phyloP scores from a whole-genome alignment of 1,284 basidiomycete genomes.

The Apiotrichum mycotoxinovorans region DNA sequence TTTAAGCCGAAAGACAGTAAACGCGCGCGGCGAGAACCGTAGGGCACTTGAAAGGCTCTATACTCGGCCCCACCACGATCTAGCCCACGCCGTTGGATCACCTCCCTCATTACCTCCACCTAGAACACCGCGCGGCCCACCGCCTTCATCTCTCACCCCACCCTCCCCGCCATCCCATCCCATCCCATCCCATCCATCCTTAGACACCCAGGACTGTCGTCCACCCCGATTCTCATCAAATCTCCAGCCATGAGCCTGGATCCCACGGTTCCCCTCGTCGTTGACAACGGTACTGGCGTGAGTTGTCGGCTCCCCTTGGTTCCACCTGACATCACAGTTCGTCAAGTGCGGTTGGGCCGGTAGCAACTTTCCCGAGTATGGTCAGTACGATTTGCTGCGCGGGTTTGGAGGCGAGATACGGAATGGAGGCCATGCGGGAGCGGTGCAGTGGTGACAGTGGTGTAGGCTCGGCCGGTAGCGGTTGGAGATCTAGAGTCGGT shows the following conservation, averaged over 20 bases:
- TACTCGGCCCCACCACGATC: too few relatives aligned
- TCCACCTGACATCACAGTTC: constrained; percentile 58
- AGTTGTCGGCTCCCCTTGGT: constrained; percentile 42
- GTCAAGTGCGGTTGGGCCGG: constrained; percentile 98
- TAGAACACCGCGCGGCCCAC: too few relatives aligned
- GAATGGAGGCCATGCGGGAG: not conserved
- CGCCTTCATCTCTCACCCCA: too few relatives aligned
- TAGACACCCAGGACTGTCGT: too few relatives aligned
- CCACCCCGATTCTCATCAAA: not conserved
- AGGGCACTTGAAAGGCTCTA: too few relatives aligned
- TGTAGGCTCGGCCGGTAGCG: not conserved
- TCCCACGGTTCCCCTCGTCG: constrained; percentile 66
- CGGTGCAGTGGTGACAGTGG: not conserved
- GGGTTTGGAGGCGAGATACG: not conserved
- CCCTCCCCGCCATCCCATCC: too few relatives aligned
- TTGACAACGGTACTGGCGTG: constrained; percentile 97
- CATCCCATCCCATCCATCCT: too few relatives aligned
- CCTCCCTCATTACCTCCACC: too few relatives aligned
- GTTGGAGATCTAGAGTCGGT: too few relatives aligned
- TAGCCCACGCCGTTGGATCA: too few relatives aligned
- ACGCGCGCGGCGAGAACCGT: too few relatives aligned
- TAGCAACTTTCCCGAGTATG: constrained; percentile 97
- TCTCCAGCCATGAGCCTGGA: constrained; percentile 21
- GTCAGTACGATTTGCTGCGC: constrained; percentile 52
- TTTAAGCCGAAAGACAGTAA: too few relatives aligned